Base-by-base conservation (phyloP, 352 stramenopile species). In the Phytophthora pluvialis region DNA sequence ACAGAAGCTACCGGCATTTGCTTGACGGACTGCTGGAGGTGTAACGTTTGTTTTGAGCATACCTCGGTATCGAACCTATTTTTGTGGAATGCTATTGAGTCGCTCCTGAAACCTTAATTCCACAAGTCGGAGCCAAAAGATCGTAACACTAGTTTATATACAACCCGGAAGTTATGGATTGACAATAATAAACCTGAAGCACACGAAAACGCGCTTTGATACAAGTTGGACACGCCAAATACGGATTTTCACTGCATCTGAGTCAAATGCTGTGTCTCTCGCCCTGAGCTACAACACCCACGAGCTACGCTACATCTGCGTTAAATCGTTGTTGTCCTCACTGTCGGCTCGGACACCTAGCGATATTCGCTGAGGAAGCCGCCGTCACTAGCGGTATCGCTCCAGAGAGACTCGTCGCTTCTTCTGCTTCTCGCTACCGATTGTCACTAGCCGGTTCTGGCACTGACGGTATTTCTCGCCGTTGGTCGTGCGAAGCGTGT, bases 211-310 rank as follows among this genome's bases (percentile, higher is more conserved):
- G 10, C 11, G 28, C 46, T 42, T 40, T 40, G 4, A 53, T 16
- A 53, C 46, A 53, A 28, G 46, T 39, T 53, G 33, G 46, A 48
- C 42, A 48, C 6, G 26, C 46, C 12, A 53, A 15, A 53, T 53
- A n/a, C 8, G 3, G 1, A 16, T 40, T 40, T 40, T 40, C 35
- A 16, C 13, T 32, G 4, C 0, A 5, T 28, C n/a, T 40, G 40
- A 12, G 46, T 40, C 0, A 42, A 40, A 42, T 11, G 13, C 29
- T 53, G 15, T 18, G 31, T n/a, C 28, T 53, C 46, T 42, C 10
- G 3, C 31, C 31, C 31, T 11, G 16, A 53, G n/a, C 31, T 42
- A 40, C 4, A 29, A 42, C 9, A 40, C 15, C 18, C 46, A 5
- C 31, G 5, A 42, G 8, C 29, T 53, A 53, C n/a, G 31, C 48